These are phyloP conservation scores for Tagetes patula DNA, from an alignment of 129 eudicot species.

Conservation along the genomic window DNA sequence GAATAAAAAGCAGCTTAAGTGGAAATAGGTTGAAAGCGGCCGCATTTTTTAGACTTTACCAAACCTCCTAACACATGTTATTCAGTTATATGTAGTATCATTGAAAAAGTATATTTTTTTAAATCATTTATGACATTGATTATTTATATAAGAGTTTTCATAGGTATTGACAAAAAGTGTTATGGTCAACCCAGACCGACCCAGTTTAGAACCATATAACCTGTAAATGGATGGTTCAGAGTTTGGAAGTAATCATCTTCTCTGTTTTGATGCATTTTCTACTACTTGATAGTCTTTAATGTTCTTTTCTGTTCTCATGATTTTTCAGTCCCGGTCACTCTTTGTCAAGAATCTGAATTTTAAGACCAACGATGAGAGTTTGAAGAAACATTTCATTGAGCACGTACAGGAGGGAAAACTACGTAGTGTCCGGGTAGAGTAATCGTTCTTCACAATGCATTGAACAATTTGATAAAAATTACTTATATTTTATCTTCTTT, in stretches of 20 bases:
- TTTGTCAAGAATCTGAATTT: constrained; percentile 93
- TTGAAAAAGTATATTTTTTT: no score
- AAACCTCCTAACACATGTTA: no score
- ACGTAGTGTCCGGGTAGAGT: constrained; percentile 74
- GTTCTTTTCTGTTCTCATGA: constrained; percentile 5
- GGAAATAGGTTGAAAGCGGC: no score
- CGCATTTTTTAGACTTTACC: no score
- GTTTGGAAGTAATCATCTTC: no score
- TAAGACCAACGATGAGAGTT: constrained; percentile 70
- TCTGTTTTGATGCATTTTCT: not conserved
- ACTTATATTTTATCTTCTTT: not conserved
- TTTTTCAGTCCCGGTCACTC: constrained; percentile 77
- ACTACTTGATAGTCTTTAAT: not conserved
- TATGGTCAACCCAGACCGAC: no score
- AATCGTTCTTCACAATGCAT: not conserved
- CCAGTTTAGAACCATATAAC: no score
- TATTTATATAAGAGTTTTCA: no score
- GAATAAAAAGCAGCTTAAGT: not conserved
- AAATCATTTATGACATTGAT: no score
- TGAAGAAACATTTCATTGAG: constrained; percentile 72
- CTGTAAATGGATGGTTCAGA: no score
- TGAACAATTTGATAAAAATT: not conserved
- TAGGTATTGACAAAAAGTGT: no score
- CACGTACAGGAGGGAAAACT: constrained; percentile 70
- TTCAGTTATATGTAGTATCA: no score